Evolutionary conservation across 164 flowering plant genomes (phyloP), one percentile per base, ranked within the genome.

Genomic region (Nymphaea thermarum): DNA sequence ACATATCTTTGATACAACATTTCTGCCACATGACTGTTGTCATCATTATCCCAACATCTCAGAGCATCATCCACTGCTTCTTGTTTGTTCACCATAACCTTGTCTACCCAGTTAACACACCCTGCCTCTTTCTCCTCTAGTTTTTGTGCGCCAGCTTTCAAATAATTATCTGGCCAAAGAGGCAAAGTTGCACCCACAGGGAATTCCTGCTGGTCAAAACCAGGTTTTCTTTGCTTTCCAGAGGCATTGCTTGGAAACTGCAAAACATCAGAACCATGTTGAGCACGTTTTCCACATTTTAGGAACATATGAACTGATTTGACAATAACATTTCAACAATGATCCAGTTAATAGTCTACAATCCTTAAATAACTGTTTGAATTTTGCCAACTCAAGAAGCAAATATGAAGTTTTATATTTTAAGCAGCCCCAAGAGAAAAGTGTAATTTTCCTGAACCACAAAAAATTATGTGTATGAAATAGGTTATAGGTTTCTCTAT

Each of bases 51-150:
- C 88, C 88, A 83, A 43, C 80, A 73, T 43, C 77, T 63, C 17
- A 80, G 74, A 42, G 77, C 82, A 59, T 71, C 85, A 63, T 73
- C 71, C 71, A 77, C 76, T n/a, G 66, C 69, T 42, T 88, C 98
- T 78, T 76, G 92, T 77, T 83, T 86, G 85, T 93, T 90, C 65
- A 93, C 96, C 96, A 93, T 90, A 51, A 93, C 88, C 77, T 93
- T 93, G 66, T 93, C 98, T 36, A 89, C 93, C 98, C 98, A 93
- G 70, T 86, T 91, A 43, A 83, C 91, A 3, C 84, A 77, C 65
- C 82, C 78, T 51, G 72, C 65, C 51, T 89, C 96, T 73, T 64
- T 82, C 25, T 87, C 89, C 12, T 88, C 93, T 16, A 83, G 88
- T 64, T 75, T 77, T 41, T 70, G 79, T 43, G 36, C 77, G 61